Percentiles rank a stretch among this genome's conserved stretches.
These are phyloP conservation scores for Pythium aquatile DNA, from an alignment of 352 stramenopile species.

Conservation along the genomic window DNA sequence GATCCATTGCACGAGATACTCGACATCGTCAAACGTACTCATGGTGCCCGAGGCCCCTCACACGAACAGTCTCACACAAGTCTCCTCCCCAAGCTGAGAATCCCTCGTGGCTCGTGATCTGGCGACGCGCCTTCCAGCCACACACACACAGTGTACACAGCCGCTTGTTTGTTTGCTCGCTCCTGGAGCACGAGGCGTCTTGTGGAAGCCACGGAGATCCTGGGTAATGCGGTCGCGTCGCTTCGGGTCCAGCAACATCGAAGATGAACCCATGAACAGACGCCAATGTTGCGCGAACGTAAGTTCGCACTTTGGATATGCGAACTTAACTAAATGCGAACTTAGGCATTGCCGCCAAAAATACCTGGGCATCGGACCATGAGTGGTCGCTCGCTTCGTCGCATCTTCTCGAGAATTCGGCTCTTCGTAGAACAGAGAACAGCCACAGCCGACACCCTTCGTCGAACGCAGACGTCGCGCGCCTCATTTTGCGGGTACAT, in stretches of 20 bases:
- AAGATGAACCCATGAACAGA: constrained; percentile 27
- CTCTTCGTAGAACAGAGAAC: neutral
- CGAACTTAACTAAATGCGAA: constrained; percentile 12
- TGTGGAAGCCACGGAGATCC: neutral
- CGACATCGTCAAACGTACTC: constrained; percentile 85
- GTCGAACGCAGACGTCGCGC: neutral
- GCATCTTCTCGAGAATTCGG: constrained; percentile 10
- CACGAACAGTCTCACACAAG: neutral
- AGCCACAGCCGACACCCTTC: neutral
- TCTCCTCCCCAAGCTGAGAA: neutral
- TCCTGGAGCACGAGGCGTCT: neutral
- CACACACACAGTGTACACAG: neutral
- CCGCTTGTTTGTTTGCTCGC: neutral
- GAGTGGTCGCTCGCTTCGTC: constrained; percentile 2
- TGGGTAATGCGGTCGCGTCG: constrained; percentile 7
- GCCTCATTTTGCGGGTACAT: neutral
- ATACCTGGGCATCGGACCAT: neutral
- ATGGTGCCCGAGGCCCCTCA: constrained; percentile 28
- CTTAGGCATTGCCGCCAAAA: constrained; percentile 15
- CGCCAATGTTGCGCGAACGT: constrained; percentile 22
- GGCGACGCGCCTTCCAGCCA: neutral
- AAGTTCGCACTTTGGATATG: constrained; percentile 8
- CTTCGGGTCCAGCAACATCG: constrained; percentile 2
- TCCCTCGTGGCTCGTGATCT: neutral
- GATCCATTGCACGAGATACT: constrained; percentile 85